Evolutionary conservation across 192 early-diverging fungal species (phyloP).

Genomic region (Entomortierella parvispora): DNA sequence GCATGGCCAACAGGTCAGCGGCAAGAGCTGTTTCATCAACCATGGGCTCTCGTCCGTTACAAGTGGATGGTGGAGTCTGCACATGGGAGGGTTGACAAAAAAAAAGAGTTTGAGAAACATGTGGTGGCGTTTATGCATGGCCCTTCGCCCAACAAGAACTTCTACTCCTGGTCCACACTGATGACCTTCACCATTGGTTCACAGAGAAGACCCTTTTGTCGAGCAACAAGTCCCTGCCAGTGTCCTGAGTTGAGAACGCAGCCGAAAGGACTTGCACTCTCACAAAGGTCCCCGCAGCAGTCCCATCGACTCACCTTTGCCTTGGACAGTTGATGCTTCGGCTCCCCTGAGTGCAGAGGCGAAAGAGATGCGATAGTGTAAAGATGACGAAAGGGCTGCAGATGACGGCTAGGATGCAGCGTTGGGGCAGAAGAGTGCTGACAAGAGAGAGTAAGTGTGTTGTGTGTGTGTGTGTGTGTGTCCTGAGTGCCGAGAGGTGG

Average conservation of each 20-base stretch:
- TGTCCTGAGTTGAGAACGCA: too few relatives aligned
- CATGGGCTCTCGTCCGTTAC: slow-evolving; percentile 1
- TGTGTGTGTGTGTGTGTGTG: not conserved
- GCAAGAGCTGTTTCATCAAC: slow-evolving; percentile 46
- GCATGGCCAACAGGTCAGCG: slow-evolving; percentile 25
- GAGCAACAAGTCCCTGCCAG: too few relatives aligned
- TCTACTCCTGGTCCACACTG: too few relatives aligned
- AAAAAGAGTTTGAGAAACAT: too few relatives aligned
- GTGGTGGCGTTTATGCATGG: too few relatives aligned
- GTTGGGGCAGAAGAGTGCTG: not conserved
- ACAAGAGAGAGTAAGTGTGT: not conserved
- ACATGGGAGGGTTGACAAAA: not conserved
- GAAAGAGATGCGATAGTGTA: not conserved
- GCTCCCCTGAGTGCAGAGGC: not conserved
- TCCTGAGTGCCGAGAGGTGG: too few relatives aligned
- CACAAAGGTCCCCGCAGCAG: not conserved
- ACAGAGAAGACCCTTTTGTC: too few relatives aligned
- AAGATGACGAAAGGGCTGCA: not conserved
- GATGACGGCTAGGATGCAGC: not conserved
- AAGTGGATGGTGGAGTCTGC: not conserved
- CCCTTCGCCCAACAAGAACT: too few relatives aligned
- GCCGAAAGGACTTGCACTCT: not conserved
- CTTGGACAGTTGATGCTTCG: not conserved
- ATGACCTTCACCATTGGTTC: too few relatives aligned
- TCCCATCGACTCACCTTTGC: too few relatives aligned